A percentile compares a stretch with the other conserved stretches of the same genome.
Conservation (phyloP, 2,329 filamentous ascomycete species). For the Ascochyta clinopodiicola region DNA sequence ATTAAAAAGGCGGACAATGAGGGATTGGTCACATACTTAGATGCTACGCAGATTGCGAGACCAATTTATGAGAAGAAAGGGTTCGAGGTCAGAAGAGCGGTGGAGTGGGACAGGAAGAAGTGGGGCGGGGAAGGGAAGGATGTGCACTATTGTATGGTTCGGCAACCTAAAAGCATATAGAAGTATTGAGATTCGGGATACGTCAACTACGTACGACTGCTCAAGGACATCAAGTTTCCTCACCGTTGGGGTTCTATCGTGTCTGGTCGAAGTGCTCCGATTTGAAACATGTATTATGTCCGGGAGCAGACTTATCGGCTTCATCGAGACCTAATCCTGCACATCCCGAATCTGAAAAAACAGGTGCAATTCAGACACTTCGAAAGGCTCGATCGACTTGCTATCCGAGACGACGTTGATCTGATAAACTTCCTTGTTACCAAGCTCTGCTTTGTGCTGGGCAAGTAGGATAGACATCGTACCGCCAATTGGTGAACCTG, state of each 20-base stretch:
- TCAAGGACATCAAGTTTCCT: neutral
- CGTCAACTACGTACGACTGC: neutral
- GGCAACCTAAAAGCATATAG: neutral
- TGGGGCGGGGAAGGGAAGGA: conserved; percentile 41
- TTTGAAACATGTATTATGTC: conserved; percentile 2
- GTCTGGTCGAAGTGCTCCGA: neutral
- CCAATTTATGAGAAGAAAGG: conserved; percentile 49
- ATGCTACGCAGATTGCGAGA: conserved; percentile 47
- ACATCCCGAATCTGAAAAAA: conserved; percentile 27
- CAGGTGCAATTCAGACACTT: conserved; percentile 12
- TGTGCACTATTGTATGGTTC: conserved; percentile 41
- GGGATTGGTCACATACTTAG: conserved; percentile 49
- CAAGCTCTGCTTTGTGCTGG: conserved; percentile 25
- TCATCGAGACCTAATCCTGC: conserved; percentile 1
- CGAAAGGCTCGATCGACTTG: neutral
- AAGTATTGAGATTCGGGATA: neutral
- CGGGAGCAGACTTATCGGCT: conserved; percentile 1
- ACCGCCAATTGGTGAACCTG: conserved; percentile 29
- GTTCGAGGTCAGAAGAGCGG: conserved; percentile 27
- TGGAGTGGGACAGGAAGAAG: conserved; percentile 33
- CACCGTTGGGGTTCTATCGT: neutral
- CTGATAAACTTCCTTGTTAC: conserved; percentile 24
- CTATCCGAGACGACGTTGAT: conserved; percentile 21
- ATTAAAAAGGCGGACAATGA: conserved; percentile 49
- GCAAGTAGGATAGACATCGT: conserved; percentile 23